Percentiles rank a stretch among this genome's conserved stretches.
phyloP scores from a whole-genome alignment of 1,139 yeast species.

The Pichia sp. region DNA sequence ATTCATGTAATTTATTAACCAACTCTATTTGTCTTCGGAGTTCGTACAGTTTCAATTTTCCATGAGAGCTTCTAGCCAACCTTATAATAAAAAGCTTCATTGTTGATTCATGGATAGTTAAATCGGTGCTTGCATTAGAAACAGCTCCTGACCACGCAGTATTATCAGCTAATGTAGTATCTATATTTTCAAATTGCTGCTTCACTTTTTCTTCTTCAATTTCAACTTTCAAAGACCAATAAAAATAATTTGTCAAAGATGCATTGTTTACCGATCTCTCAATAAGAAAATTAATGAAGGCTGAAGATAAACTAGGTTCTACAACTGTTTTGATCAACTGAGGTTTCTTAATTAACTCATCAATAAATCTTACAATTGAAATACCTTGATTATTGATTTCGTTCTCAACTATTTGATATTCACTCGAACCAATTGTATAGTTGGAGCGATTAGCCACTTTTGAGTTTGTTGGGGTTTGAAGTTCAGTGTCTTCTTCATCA shows the following conservation, averaged over 20 bases:
- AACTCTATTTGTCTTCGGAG: constrained; percentile 25
- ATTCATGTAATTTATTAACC: constrained; percentile 22
- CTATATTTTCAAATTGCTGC: neutral
- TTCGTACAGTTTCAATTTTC: constrained; percentile 17
- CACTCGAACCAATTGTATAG: constrained; percentile 26
- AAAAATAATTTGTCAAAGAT: constrained; percentile 70
- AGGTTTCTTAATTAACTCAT: constrained; percentile 13
- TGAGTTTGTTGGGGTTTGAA: constrained; percentile 1
- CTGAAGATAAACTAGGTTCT: constrained; percentile 32
- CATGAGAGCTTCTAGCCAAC: constrained; percentile 18
- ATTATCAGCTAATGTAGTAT: neutral
- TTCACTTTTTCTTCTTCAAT: constrained; percentile 50
- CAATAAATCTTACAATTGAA: constrained; percentile 8
- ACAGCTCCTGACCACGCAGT: neutral
- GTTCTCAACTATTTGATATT: constrained; percentile 34
- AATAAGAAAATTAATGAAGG: constrained; percentile 73
- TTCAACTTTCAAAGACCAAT: constrained; percentile 90
- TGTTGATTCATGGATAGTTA: constrained; percentile 20
- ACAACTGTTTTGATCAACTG: constrained; percentile 11
- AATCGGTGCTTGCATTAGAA: neutral
- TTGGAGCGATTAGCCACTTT: constrained; percentile 6
- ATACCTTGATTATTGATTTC: constrained; percentile 11
- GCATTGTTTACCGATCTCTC: constrained; percentile 61
- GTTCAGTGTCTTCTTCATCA: constrained; percentile 17
- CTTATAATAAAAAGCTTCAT: constrained; percentile 21